Evolutionary conservation across 495 filamentous ascomycete genomes (phyloP).

Genomic region (Penicillium odoratum): DNA sequence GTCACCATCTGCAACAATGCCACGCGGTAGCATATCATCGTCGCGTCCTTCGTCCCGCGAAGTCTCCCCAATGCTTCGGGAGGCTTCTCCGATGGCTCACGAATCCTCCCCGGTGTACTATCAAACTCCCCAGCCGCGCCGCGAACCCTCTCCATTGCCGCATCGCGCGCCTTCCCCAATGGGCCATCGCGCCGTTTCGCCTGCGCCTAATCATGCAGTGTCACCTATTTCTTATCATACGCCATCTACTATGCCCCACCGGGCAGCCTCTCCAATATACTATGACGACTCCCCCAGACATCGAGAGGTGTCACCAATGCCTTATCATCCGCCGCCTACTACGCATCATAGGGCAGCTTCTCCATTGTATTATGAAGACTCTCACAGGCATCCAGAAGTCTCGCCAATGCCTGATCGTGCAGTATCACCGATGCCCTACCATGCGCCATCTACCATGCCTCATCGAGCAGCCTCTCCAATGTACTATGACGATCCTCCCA

Average conservation of each 20-base stretch:
- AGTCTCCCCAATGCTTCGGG: constrained; percentile 27
- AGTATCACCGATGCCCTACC: constrained; percentile 23
- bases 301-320: constrained; percentile 28
- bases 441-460: constrained; percentile 12
- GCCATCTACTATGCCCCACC: constrained; percentile 13
- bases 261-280: constrained; percentile 21
- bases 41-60: constrained; percentile 36
- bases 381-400: constrained; percentile 13
- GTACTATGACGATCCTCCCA: not conserved
- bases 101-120: constrained; percentile 3
- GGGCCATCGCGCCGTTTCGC: not conserved
- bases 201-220: not conserved
- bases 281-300: constrained; percentile 1
- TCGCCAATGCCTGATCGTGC: constrained; percentile 18
- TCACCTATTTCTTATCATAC: constrained; percentile 4
- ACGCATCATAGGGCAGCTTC: constrained; percentile 13
- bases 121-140: constrained; percentile 17
- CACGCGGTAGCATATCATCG: constrained; percentile 26
- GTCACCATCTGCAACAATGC: constrained; percentile 35
- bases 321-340: constrained; percentile 5
- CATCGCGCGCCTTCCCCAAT: constrained; percentile 10
- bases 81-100: constrained; percentile 2
- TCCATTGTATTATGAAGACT: constrained; percentile 4
- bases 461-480: constrained; percentile 5
- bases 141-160: constrained; percentile 37